A percentile compares a stretch with the other conserved stretches of the same genome.
Conservation (phyloP, 169 alveolate genomes). For the Eimeria brunetti region DNA sequence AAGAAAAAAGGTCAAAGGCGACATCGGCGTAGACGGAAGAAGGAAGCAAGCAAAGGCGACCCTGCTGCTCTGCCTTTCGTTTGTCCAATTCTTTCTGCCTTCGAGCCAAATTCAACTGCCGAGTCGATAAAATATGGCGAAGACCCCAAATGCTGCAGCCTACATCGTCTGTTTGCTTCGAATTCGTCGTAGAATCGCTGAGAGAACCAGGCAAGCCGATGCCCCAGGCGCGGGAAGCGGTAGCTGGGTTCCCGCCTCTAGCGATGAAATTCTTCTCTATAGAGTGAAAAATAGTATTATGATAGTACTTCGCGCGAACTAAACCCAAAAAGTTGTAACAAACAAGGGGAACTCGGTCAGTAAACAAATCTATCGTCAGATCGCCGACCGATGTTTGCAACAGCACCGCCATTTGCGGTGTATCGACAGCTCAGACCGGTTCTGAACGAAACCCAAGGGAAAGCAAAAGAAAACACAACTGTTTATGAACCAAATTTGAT, state of each 20-base stretch:
- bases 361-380: constrained; percentile 90
- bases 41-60: constrained; percentile 11
- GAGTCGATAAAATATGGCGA: constrained; percentile 4
- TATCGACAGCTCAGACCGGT: constrained; percentile 19
- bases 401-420: constrained; percentile 92
- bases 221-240: constrained; percentile 52
- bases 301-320: constrained; percentile 94
- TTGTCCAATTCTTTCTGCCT: neutral
- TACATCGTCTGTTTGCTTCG: constrained; percentile 70
- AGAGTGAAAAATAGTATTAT: constrained; percentile 90
- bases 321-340: constrained; percentile 93
- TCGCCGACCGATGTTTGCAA: constrained; percentile 96
- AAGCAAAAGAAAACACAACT: neutral
- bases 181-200: constrained; percentile 75
- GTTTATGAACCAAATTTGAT: neutral
- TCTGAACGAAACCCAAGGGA: neutral
- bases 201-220: neutral
- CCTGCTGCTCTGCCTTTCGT: neutral
- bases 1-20: neutral
- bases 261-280: constrained; percentile 94
- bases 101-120: neutral
- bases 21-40: constrained; percentile 37
- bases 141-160: constrained; percentile 78
- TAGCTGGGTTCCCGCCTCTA: constrained; percentile 87
- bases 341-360: constrained; percentile 81